phyloP scores from a whole-genome alignment of 2,329 filamentous ascomycete species.

The Cadophora luteo-olivacea region DNA sequence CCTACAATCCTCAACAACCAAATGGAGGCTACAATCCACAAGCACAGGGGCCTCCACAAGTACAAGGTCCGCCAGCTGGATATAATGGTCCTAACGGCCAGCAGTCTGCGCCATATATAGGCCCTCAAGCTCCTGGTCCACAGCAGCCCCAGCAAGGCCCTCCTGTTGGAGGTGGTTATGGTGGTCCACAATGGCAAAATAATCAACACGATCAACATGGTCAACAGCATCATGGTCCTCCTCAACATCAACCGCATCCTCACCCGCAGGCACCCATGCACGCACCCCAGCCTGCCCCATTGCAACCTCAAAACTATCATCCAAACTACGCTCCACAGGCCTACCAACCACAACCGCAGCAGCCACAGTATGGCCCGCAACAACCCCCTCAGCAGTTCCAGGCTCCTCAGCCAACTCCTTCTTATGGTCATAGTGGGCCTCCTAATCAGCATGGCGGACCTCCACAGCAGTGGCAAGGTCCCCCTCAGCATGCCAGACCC shows the following conservation, averaged over 20 bases:
- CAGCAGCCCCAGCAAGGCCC: constrained; percentile 33
- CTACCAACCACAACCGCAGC: constrained; percentile 55
- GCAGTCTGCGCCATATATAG: constrained; percentile 43
- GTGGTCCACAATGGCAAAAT: constrained; percentile 41
- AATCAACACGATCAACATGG: constrained; percentile 37
- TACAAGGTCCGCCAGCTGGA: constrained; percentile 37
- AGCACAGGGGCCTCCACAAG: constrained; percentile 33
- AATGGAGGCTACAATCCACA: constrained; percentile 40
- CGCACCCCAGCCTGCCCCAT: constrained; percentile 48
- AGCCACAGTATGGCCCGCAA: constrained; percentile 48
- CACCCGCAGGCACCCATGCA: constrained; percentile 41
- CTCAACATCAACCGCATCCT: constrained; percentile 36
- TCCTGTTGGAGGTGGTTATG: constrained; percentile 31
- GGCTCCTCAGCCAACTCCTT: constrained; percentile 38
- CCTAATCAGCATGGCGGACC: constrained; percentile 46
- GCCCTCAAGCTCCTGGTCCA: constrained; percentile 43
- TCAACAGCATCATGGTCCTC: constrained; percentile 35
- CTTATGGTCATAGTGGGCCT: constrained; percentile 46
- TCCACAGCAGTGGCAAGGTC: constrained; percentile 51
- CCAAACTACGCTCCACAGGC: constrained; percentile 64
- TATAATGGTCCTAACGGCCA: constrained; percentile 40
- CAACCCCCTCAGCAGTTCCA: constrained; percentile 42
- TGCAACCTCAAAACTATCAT: constrained; percentile 62
- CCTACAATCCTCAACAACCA: constrained; percentile 39
- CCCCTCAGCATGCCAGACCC: constrained; percentile 45